Evolutionary conservation across 208 protist genomes (phyloP), one percentile per base, ranked within the genome.

Genomic region (Naegleria lovaniensis): DNA sequence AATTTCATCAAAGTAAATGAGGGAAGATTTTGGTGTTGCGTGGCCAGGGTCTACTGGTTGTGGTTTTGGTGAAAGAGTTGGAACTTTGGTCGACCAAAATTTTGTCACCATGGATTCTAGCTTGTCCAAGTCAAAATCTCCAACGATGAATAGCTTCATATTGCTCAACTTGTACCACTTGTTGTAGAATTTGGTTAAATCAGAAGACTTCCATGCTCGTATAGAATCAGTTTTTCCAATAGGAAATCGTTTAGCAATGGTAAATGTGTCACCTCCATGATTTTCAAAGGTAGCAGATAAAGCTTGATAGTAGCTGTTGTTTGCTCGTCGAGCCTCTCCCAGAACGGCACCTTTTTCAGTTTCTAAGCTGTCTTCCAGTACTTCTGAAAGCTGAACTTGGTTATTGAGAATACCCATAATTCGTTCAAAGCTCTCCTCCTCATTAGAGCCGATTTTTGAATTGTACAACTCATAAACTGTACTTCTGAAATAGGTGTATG

Each of bases 261-360:
- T 88, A 6, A 29, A 88, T 7, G 85, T 58, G 19, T n/a, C 16
- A n/a, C 88, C 88, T 25, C 88, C 58, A 29, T 91, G 89, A 83
- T 91, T 91, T 39, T 79, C 51, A 19, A 91, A 43, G 0, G 55
- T 51, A 67, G 38, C 41, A 13, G 33, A 5, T 5, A 91, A 16
- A 58, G 48, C 89, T 67, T 40, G 16, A 39, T 25, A 84, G 5
- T 40, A 25, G 29, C 39, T 51, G n/a, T 22, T 43, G 16, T 91
- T 91, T 43, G 43, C 55, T 29, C 16, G 43, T 59, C 89, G 33
- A 4, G 7, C 89, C 29, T 91, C 89, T 39, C 83, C 79, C 0
- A 91, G 22, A 22, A 91, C 89, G 19, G 89, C 89, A n/a, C 89
- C 89, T 25, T 84, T 83, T n/a, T 91, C 89, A 39, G 67, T 76